phyloP scores from a whole-genome alignment of 169 alveolate genomes.

The Neospora caninum region DNA sequence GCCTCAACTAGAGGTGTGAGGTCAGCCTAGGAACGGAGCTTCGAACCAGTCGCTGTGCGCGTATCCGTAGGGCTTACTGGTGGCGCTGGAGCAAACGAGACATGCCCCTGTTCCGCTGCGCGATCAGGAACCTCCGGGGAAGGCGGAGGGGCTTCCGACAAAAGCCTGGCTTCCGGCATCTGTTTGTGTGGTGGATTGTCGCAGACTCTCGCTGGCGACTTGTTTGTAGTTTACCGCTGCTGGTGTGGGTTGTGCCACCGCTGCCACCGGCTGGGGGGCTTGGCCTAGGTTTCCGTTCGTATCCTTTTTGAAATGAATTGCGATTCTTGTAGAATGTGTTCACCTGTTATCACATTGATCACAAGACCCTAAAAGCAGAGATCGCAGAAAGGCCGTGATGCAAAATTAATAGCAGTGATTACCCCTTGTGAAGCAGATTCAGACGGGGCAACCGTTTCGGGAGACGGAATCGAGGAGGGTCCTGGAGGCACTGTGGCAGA shows the following conservation, averaged over 20 bases:
- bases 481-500: background rate
- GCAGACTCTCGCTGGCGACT: background rate
- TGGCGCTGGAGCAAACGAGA: background rate
- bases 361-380: background rate
- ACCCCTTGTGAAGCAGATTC: background rate
- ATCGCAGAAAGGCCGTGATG: background rate
- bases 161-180: background rate
- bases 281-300: background rate
- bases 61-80: background rate
- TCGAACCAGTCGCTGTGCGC: background rate
- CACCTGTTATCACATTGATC: constrained; percentile 16
- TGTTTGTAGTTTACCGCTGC: background rate
- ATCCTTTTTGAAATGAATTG: too few species aligned
- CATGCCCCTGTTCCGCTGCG: constrained; percentile 21
- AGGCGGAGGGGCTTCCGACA: background rate
- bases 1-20: background rate
- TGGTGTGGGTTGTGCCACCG: background rate
- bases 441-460: background rate
- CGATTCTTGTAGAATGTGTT: background rate
- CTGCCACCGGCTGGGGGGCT: background rate
- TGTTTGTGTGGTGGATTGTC: background rate
- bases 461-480: background rate
- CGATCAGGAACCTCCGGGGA: background rate
- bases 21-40: background rate
- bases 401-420: background rate